Conservation (phyloP, 768 basidiomycete genomes). For the Suillus spraguei region DNA sequence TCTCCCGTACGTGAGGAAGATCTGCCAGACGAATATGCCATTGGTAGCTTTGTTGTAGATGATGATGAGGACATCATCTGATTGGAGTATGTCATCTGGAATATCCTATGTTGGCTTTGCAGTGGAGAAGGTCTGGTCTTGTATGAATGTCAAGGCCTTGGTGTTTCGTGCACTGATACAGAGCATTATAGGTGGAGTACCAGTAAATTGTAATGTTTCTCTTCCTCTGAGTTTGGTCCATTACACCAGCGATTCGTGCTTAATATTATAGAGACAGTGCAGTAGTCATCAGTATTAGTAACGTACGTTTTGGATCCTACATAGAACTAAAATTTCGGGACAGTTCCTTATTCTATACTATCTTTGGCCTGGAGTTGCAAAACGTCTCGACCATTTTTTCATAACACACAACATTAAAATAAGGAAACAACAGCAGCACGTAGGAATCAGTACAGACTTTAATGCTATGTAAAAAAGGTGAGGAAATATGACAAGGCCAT, state of each 20-base stretch:
- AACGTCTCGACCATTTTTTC: no score
- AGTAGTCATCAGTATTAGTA: not conserved
- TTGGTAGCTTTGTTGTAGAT: conserved; percentile 81
- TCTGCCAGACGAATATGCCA: conserved; percentile 63
- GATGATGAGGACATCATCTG: conserved; percentile 72
- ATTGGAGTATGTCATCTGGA: conserved; percentile 9
- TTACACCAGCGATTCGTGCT: not conserved
- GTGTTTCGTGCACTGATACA: not conserved
- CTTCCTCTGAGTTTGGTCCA: not conserved
- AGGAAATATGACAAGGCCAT: no score
- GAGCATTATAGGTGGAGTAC: not conserved
- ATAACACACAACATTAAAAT: no score
- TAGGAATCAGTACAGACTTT: no score
- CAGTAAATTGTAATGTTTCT: not conserved
- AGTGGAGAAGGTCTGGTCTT: not conserved
- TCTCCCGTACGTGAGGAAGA: conserved; percentile 59
- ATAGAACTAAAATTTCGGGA: not conserved
- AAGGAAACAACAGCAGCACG: no score
- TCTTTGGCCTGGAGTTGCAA: no score
- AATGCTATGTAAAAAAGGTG: no score
- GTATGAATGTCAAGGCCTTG: not conserved
- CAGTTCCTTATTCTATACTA: not conserved
- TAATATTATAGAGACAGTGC: not conserved
- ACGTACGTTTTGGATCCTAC: not conserved
- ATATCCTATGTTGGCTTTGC: not conserved